A percentile compares a stretch with the other conserved stretches of the same genome.
Conservation (phyloP, 1,139 yeast species). For the Kodamaea sp. region DNA sequence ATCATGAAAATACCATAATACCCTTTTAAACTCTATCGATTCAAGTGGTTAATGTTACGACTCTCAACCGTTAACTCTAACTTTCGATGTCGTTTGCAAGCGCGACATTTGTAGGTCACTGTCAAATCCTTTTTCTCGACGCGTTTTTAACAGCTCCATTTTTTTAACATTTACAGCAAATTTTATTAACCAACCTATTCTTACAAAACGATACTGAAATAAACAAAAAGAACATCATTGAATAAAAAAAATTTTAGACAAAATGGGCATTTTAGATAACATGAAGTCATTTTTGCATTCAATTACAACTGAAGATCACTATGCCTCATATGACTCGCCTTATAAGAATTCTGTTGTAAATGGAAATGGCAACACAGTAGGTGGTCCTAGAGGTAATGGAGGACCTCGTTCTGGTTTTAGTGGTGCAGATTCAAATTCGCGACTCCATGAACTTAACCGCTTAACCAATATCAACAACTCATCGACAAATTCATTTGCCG, state of each 20-base stretch:
- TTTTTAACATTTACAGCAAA: too few relatives aligned
- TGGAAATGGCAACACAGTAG: conserved; percentile 17
- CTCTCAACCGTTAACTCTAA: too few relatives aligned
- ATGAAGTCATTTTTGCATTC: conserved; percentile 55
- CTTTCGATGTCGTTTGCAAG: too few relatives aligned
- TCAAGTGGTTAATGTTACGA: too few relatives aligned
- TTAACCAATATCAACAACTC: conserved; percentile 41
- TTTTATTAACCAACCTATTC: too few relatives aligned
- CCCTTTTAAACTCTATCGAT: too few relatives aligned
- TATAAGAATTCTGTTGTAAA: conserved; percentile 29
- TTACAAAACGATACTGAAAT: too few relatives aligned
- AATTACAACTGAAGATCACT: conserved; percentile 61
- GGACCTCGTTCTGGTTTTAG: conserved; percentile 1
- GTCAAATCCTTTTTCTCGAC: too few relatives aligned
- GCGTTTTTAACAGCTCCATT: too few relatives aligned
- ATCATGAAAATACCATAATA: too few relatives aligned
- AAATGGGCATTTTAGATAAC: conserved; percentile 44
- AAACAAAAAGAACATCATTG: too few relatives aligned
- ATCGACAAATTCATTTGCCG: conserved; percentile 28
- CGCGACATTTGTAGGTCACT: too few relatives aligned
- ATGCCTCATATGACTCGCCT: conserved; percentile 55
- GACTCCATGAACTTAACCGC: conserved; percentile 42
- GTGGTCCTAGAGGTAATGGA: conserved; percentile 10
- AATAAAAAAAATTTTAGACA: background rate
- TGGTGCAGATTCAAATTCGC: conserved; percentile 20